Percentiles rank a stretch among this genome's conserved stretches.
phyloP scores from a whole-genome alignment of 108 stramenopile species.

The Cyclotella sp. region DNA sequence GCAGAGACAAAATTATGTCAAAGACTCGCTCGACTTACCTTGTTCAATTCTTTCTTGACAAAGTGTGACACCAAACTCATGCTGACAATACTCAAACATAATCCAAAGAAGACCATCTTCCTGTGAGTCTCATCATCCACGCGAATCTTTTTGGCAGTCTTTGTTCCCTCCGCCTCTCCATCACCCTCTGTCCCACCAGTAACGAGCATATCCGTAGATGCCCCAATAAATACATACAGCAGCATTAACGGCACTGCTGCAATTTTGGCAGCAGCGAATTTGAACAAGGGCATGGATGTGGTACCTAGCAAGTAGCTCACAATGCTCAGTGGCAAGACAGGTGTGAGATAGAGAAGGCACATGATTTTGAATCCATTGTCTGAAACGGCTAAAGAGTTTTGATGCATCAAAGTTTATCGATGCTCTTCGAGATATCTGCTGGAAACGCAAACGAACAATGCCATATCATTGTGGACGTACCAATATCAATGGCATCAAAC shows the following conservation, averaged over 20 bases:
- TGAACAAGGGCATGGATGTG: conserved; percentile 70
- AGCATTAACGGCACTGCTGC: conserved; percentile 77
- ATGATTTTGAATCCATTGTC: conserved; percentile 85
- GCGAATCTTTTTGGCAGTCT: conserved; percentile 39
- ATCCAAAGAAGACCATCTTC: conserved; percentile 67
- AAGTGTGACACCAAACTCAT: conserved; percentile 72
- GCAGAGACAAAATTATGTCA: neutral
- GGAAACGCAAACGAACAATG: conserved; percentile 8
- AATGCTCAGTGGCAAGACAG: conserved; percentile 76
- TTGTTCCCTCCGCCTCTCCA: conserved; percentile 16
- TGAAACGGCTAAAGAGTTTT: conserved; percentile 54
- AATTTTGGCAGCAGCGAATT: conserved; percentile 79
- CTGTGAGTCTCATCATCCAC: conserved; percentile 69
- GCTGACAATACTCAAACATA: conserved; percentile 71
- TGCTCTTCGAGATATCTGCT: neutral
- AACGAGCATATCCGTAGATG: conserved; percentile 70
- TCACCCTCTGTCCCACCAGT: conserved; percentile 5
- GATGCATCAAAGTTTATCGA: neutral
- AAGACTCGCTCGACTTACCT: conserved; percentile 45
- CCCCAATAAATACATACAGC: conserved; percentile 83
- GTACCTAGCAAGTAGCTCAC: conserved; percentile 87
- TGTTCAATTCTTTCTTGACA: conserved; percentile 79
- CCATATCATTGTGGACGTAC: conserved; percentile 40
- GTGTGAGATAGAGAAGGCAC: conserved; percentile 85
- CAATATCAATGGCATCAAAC: conserved; percentile 88